Evolutionary conservation across 495 filamentous ascomycete genomes (phyloP), one percentile per base, ranked within the genome.

Genomic region (Penicillium bialowiezense): DNA sequence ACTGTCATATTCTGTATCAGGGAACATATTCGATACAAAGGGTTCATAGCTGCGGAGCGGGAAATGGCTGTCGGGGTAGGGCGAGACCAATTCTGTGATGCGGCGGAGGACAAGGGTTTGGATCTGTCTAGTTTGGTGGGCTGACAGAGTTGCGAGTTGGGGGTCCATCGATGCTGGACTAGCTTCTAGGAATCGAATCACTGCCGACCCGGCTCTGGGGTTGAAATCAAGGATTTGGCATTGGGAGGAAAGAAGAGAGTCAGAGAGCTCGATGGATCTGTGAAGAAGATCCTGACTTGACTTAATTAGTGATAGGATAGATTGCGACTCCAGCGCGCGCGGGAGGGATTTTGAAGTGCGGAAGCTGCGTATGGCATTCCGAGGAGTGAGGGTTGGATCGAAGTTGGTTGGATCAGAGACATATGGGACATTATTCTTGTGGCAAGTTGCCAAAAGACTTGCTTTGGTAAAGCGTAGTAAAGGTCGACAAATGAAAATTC

Each of bases 401-500:
- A 77, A 64, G 58, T 98, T 98, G n/a, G 91, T 95, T 39, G 74
- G 69, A 59, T 98, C 93, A 50, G 91, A 87, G 54, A 87, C 87
- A 83, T 87, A 97, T 2, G 72, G 70, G 18, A 93, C 70, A 1
- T 70, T 54, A 44, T 82, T 75, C 40, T 78, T 72, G 18, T 79
- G 51, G 60, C 91, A 96, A 2, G 90, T 95, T 1, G 80, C 80
- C 1, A 87, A 72, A 7, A 97, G 71, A 8, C 80, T 69, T 14
- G 78, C 71, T 61, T 98, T 98, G 39, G 71, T 69, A 55, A 92
- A 90, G 3, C 55, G 50, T 26, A 97, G 71, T 21, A 98, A 72
- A 5, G 93, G 93, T 18, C 92, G 81, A 44, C 84, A 80, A 23
- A 96, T 62, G 39, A 69, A 69, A 17, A 96, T 68, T 13, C 90